Evolutionary conservation across 139 green algal species (phyloP).

Genomic region (Tetradesmus lagerheimii): DNA sequence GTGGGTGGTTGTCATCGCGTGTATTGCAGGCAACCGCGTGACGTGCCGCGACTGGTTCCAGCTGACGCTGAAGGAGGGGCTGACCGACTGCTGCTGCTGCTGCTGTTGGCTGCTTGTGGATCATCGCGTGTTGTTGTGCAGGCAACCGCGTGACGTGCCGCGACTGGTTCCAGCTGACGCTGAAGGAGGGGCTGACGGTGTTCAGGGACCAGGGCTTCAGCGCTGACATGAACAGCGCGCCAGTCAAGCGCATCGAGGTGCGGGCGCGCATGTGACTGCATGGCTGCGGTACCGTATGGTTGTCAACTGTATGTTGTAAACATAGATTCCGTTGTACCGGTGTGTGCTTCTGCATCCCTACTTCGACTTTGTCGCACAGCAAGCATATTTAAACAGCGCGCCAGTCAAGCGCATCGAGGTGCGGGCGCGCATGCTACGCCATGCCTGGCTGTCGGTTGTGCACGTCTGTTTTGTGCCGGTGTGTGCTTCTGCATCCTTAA

Average conservation of each 20-base stretch:
- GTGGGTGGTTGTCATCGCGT: not conserved
- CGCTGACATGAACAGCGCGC: conserved; percentile 92
- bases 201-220: conserved; percentile 96
- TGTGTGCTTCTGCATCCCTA: too few species aligned
- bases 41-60: conserved; percentile 99
- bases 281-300: too few species aligned
- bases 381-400: conserved; percentile 93
- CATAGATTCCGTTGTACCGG: too few species aligned
- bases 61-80: conserved; percentile 92
- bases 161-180: conserved; percentile 99
- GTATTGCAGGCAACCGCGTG: conserved; percentile 88
- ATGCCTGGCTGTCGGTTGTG: too few species aligned
- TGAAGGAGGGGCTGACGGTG: conserved; percentile 99
- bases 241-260: conserved; percentile 94
- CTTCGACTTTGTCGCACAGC: too few species aligned
- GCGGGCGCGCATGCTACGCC: conserved; percentile 46
- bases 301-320: too few species aligned
- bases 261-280: conserved; percentile 48
- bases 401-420: conserved; percentile 94
- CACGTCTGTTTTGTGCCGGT: too few species aligned
- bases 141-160: conserved; percentile 96
- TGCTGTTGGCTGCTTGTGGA: not conserved
- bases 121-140: conserved; percentile 39
- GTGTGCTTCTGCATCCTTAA: too few species aligned
- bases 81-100: too few species aligned